phyloP scores from a whole-genome alignment of 202 grass and related monocot genomes.

The Brachypodium distachyon region DNA sequence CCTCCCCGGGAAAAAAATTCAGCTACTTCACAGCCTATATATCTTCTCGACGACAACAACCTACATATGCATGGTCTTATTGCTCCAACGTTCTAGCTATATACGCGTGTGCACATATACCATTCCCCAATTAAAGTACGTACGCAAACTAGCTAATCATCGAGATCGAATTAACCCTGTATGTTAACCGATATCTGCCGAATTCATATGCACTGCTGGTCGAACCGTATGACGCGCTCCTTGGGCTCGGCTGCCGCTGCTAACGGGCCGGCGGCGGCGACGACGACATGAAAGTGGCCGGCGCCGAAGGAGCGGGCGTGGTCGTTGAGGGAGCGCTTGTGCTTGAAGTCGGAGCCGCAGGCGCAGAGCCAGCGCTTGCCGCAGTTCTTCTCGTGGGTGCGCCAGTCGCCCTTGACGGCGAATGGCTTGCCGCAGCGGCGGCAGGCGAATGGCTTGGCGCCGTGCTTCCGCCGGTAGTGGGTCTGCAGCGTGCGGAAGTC shows the following conservation, averaged over 20 bases:
- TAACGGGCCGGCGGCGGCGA: neutral
- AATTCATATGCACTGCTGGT: constrained; percentile 8
- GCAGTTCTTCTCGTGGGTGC: constrained; percentile 99
- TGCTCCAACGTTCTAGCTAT: neutral
- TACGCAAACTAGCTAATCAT: neutral
- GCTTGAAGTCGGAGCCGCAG: constrained; percentile 91
- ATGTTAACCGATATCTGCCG: neutral
- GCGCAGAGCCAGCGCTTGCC: constrained; percentile 83
- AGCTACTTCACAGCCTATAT: constrained; percentile 61
- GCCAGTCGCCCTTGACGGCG: constrained; percentile 95
- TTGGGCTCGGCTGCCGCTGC: neutral
- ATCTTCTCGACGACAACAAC: constrained; percentile 17
- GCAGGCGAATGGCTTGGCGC: constrained; percentile 62
- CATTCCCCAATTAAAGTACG: neutral
- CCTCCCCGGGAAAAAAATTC: constrained; percentile 60
- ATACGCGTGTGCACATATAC: neutral
- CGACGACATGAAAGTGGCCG: constrained; percentile 31
- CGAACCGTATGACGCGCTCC: constrained; percentile 58
- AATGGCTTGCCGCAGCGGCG: constrained; percentile 84
- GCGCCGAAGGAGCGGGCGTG: constrained; percentile 78
- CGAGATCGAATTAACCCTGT: constrained; percentile 6
- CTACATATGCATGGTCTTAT: constrained; percentile 22
- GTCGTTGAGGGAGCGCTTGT: constrained; percentile 93
- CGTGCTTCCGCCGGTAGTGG: constrained; percentile 95
- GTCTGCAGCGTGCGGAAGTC: constrained; percentile 97